A percentile compares a stretch with the other conserved stretches of the same genome.
Conservation (phyloP, 75 land plant genomes). For the Sequoiadendron giganteum region DNA sequence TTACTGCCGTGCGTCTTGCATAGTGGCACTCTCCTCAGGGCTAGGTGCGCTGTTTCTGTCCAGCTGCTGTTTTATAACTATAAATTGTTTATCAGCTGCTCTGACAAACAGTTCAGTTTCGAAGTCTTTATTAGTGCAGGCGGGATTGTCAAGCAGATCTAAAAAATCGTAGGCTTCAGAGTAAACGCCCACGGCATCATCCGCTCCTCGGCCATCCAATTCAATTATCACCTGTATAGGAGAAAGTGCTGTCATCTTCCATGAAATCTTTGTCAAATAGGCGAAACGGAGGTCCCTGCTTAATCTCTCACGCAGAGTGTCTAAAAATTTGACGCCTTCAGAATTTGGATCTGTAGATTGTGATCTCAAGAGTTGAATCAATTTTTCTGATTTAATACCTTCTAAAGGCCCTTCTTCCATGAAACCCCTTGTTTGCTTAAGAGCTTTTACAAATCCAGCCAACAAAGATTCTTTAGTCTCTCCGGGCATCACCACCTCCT, state of each 20-base stretch:
- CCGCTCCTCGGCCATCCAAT: background rate
- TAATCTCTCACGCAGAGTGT: no score
- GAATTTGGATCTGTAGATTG: background rate
- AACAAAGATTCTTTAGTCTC: background rate
- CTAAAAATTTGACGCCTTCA: background rate
- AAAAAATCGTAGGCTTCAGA: background rate
- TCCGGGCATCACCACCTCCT: background rate
- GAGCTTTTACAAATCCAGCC: background rate
- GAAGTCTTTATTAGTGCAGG: rapidly evolving
- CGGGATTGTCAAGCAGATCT: background rate
- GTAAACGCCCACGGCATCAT: background rate
- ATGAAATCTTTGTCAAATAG: background rate
- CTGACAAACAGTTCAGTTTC: background rate
- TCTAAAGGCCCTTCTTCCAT: background rate
- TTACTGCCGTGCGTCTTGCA: no score
- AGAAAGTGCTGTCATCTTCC: background rate
- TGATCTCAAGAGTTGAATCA: background rate
- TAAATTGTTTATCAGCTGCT: background rate
- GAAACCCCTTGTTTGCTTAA: background rate
- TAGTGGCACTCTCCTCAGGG: no score
- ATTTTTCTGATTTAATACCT: background rate
- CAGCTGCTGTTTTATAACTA: no score
- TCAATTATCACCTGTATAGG: background rate
- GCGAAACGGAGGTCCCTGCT: background rate
- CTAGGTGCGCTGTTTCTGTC: no score